Evolutionary conservation across 306 rosid species (phyloP), one percentile per base, ranked within the genome.

Genomic region (Prosopis cineraria): DNA sequence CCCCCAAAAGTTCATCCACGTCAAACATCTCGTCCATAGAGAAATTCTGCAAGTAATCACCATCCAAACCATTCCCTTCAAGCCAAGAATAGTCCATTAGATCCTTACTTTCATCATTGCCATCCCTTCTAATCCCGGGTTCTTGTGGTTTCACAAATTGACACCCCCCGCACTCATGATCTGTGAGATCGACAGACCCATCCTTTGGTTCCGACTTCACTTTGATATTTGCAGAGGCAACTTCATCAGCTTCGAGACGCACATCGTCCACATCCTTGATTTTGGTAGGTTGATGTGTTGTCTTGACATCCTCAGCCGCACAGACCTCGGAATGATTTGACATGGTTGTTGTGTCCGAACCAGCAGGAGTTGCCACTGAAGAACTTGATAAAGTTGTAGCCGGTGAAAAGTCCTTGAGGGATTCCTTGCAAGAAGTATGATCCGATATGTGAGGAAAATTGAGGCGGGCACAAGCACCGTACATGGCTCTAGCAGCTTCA

Each of bases 401-500:
- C 0, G 81, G 19, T 1, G 75, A 86, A 41, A 76, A 77, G 1
- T 74, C 91, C 19, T 58, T 85, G 4, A 73, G 68, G 3, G 79
- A 52, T 8, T 84, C 89, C 30, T 29, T 75, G 11, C 78, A 44
- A 29, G 80, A 79, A 4, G 30, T 7, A 31, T 77, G 79, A 70
- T 86, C 83, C 0, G 87, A 25, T 14, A 85, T 62, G 29, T 82
- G 24, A 1, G 97, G 94, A 20, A 90, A 91, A 64, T 96, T 96
- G 30, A 96, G 92, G 14, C 98, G 93, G 2, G 99, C 99, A 67
- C 34, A 33, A 3, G 87, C 47, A 63, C 98, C 99, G 70, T 93
- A 96, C 97, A 96, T 93, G 20, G 94, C 88, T 78, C 92, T 87
- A 0, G 99, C 98, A 76, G 99, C 99, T 55, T 93, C 95, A 70